Evolutionary conservation across 1,139 yeast species (phyloP).

Genomic region (Lipomyces yarrowii): DNA sequence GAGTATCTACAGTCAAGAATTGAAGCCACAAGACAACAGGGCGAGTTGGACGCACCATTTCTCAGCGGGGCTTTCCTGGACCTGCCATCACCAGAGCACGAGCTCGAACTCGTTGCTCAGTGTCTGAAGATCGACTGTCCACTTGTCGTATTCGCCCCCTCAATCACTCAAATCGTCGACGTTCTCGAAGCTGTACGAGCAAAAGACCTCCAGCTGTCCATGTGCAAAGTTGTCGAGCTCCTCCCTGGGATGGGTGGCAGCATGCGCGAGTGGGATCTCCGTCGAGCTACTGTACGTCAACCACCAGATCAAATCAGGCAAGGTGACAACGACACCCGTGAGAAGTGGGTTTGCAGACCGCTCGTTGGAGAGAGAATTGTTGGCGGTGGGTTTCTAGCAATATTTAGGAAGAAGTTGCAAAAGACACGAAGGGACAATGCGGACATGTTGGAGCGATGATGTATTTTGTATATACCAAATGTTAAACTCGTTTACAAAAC

Average conservation of each 20-base stretch:
- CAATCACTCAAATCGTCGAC: slow-evolving; percentile 48
- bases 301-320: background rate
- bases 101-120: slow-evolving; percentile 42
- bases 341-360: slow-evolving; percentile 51
- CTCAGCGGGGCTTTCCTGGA: slow-evolving; percentile 51
- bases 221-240: slow-evolving; percentile 47
- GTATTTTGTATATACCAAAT: background rate
- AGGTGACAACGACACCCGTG: slow-evolving; percentile 42
- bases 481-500: slow-evolving; percentile 36
- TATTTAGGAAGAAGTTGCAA: slow-evolving; percentile 39
- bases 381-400: slow-evolving; percentile 54
- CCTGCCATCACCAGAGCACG: slow-evolving; percentile 47
- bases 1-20: slow-evolving; percentile 40
- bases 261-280: slow-evolving; percentile 38
- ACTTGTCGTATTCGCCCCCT: slow-evolving; percentile 50
- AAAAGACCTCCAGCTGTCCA: slow-evolving; percentile 41
- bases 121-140: slow-evolving; percentile 48
- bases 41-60: slow-evolving; percentile 38
- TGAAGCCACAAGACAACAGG: slow-evolving; percentile 34
- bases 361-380: slow-evolving; percentile 49
- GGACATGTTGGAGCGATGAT: background rate
- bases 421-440: background rate
- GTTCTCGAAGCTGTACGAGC: slow-evolving; percentile 43
- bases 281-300: slow-evolving; percentile 43
- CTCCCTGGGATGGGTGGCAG: slow-evolving; percentile 52